Evolutionary conservation across 257 asterid species (phyloP).

Genomic region (Handroanthus guayacan): DNA sequence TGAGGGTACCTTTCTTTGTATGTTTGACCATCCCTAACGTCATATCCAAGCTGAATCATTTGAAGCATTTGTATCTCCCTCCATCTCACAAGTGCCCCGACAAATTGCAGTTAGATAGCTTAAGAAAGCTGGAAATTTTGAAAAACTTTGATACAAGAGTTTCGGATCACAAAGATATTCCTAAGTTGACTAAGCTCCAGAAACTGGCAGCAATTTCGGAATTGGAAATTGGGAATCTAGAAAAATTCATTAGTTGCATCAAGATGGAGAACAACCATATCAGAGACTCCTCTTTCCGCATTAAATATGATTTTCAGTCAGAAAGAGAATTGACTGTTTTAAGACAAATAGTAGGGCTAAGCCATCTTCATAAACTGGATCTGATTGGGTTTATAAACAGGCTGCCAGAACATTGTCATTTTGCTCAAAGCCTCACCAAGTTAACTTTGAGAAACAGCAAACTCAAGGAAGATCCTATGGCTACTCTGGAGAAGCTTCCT

Average conservation of each 20-base stretch:
- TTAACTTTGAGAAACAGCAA: constrained; percentile 61
- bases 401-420: constrained; percentile 46
- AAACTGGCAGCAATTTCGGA: constrained; percentile 50
- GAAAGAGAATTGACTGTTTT: constrained; percentile 47
- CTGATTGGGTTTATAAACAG: constrained; percentile 47
- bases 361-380: constrained; percentile 58
- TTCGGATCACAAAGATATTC: constrained; percentile 52
- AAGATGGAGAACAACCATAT: constrained; percentile 34
- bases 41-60: constrained; percentile 48
- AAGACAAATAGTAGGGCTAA: constrained; percentile 43
- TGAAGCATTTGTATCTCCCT: constrained; percentile 64
- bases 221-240: constrained; percentile 46
- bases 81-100: constrained; percentile 46
- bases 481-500: constrained; percentile 52
- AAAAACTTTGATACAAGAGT: constrained; percentile 58
- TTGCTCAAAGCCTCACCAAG: constrained; percentile 45
- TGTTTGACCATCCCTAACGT: constrained; percentile 55
- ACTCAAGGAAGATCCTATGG: constrained; percentile 60
- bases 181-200: constrained; percentile 50
- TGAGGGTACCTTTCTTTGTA: constrained; percentile 47
- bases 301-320: constrained; percentile 50
- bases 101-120: constrained; percentile 47
- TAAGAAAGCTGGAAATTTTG: constrained; percentile 49
- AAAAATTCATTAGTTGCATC: constrained; percentile 40
- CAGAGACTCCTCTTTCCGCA: constrained; percentile 50